Base-by-base conservation (phyloP, 257 asterid species). In the Plectranthus barbatus region DNA sequence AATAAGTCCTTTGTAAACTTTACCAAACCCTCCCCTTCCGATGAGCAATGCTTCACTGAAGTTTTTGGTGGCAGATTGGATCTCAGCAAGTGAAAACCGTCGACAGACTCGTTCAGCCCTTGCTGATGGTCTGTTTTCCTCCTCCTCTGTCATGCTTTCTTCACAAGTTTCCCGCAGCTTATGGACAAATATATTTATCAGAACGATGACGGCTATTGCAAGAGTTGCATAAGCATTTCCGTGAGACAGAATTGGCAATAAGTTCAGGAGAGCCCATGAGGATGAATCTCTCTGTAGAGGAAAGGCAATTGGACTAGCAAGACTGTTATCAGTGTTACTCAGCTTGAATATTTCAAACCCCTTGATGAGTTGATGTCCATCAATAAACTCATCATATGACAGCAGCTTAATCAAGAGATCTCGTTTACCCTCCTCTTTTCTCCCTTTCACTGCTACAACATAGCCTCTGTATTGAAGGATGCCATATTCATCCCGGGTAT, bases 381-480 rank as follows among this genome's bases (percentile, higher is more conserved):
- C 56, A 11, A 31, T 31, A 10, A 29, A 33, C 34, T 47, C 67
- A 15, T 47, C 67, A 46, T 46, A 6, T 5, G 57, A 29, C 15
- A 46, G 56, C 54, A 46, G 17, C 2, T 4, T 20, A 12, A 62
- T 62, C 46, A 33, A 18, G 7, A 62, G 44, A 33, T 46, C 18
- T 4, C 46, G 56, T 33, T 47, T 62, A 11, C 67, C 67, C 34
- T 62, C 67, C 1, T 1, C 15, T 62, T 46, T 62, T 10, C 6
- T 44, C 13, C 67, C 67, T 7, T 12, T 62, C 57, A 46, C n/a
- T 60, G 40, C 48, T 60, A 78, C 66, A 9, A 79, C 37, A 51
- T 77, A 81, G 76, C 77, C 86, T 44, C 68, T 79, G 33, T 77
- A 58, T 74, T 69, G n/a, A n/a, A n/a, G n/a, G n/a, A n/a, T n/a